A percentile compares a stretch with the other conserved stretches of the same genome.
Conservation (phyloP, 805 yeast genomes). For the Ogataea pini region DNA sequence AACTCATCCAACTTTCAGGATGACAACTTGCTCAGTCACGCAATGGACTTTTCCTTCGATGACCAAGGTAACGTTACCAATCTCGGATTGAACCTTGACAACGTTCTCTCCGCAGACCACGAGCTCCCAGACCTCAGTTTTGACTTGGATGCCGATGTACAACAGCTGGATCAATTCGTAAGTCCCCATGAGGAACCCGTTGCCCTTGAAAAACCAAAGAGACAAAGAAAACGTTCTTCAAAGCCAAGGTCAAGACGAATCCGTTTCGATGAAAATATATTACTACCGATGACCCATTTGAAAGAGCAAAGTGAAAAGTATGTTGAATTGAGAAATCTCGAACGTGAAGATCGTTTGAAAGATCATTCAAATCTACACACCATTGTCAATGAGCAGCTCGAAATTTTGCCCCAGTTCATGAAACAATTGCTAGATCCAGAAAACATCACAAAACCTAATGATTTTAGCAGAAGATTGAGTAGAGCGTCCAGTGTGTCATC, state of each 20-base stretch:
- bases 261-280: constrained; percentile 17
- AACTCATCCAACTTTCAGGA: constrained; percentile 7
- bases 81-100: constrained; percentile 5
- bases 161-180: background rate
- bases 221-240: background rate
- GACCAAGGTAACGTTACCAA: constrained; percentile 17
- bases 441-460: background rate
- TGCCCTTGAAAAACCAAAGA: background rate
- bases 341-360: background rate
- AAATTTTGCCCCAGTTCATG: constrained; percentile 13
- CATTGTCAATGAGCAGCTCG: constrained; percentile 6
- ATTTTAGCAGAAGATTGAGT: constrained; percentile 10
- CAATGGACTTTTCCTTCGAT: constrained; percentile 19
- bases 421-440: constrained; percentile 9
- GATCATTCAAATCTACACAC: background rate
- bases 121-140: constrained; percentile 10
- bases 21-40: constrained; percentile 10
- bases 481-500: constrained; percentile 31
- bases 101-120: constrained; percentile 7
- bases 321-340: constrained; percentile 8
- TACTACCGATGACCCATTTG: constrained; percentile 17
- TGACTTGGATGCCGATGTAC: constrained; percentile 6
- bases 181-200: background rate
- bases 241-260: constrained; percentile 13
- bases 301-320: constrained; percentile 20